Evolutionary conservation across 192 early-diverging fungal species (phyloP).

Genomic region (Phycomyces blakesleeanus): DNA sequence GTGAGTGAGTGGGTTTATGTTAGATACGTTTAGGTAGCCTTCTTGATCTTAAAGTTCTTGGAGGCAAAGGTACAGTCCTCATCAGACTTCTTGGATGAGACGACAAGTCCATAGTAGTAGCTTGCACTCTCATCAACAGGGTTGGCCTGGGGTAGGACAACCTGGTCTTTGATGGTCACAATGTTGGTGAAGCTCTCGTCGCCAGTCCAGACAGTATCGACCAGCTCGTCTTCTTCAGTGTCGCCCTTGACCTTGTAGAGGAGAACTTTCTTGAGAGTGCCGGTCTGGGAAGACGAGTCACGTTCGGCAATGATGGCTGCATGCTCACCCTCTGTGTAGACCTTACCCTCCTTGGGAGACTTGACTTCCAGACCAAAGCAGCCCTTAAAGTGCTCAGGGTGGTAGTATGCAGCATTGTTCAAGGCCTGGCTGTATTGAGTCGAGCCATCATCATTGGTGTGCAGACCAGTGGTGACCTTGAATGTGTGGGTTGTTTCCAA

Average conservation of each 20-base stretch:
- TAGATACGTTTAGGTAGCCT: too few species aligned
- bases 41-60: slow-evolving; percentile 21
- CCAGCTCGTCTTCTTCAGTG: slow-evolving; percentile 3
- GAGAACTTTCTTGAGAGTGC: slow-evolving; percentile 19
- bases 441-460: slow-evolving; percentile 23
- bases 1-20: too few species aligned
- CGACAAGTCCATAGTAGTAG: slow-evolving; percentile 24
- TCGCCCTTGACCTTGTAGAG: slow-evolving; percentile 24
- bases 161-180: slow-evolving; percentile 30
- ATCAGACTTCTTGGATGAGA: slow-evolving; percentile 11
- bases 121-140: slow-evolving; percentile 10
- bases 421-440: slow-evolving; percentile 13
- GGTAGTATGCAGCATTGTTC: slow-evolving; percentile 20
- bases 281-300: slow-evolving; percentile 29
- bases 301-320: slow-evolving; percentile 17
- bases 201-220: slow-evolving; percentile 18
- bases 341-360: slow-evolving; percentile 19
- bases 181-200: slow-evolving; percentile 21
- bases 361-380: slow-evolving; percentile 31
- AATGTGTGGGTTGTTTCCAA: slow-evolving; percentile 29
- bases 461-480: slow-evolving; percentile 26
- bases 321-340: slow-evolving; percentile 19
- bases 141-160: slow-evolving; percentile 5
- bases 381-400: slow-evolving; percentile 24
- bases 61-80: slow-evolving; percentile 20